These are phyloP conservation scores for Citrus mangshanensis DNA, from an alignment of 345 rosid genomes.

Conservation along the genomic window DNA sequence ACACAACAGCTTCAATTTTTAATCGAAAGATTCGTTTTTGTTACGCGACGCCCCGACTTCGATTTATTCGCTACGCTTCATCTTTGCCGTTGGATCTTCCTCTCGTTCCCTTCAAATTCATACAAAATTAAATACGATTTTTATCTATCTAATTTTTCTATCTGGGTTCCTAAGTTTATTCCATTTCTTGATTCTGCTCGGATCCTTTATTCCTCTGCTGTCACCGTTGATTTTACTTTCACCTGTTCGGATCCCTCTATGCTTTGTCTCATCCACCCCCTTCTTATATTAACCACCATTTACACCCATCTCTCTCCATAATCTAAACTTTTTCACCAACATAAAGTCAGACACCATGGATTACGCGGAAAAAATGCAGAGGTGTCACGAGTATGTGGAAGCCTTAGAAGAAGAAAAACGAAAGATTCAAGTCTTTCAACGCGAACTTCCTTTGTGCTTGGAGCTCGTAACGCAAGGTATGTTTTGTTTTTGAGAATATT, in stretches of 20 bases:
- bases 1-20: background rate
- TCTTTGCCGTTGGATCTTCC: background rate
- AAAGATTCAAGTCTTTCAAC: constrained; percentile 86
- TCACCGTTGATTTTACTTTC: background rate
- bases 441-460: constrained; percentile 92
- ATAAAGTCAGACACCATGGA: constrained; percentile 25
- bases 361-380: constrained; percentile 47
- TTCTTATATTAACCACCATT: background rate
- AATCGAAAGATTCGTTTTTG: constrained; percentile 48
- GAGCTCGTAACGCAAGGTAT: constrained; percentile 91
- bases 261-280: constrained; percentile 18
- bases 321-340: background rate
- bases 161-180: constrained; percentile 37
- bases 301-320: background rate
- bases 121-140: background rate
- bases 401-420: constrained; percentile 84
- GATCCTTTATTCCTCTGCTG: constrained; percentile 57
- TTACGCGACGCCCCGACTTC: constrained; percentile 87
- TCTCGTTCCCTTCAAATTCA: background rate
- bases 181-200: constrained; percentile 58
- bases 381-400: constrained; percentile 57
- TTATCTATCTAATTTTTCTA: background rate
- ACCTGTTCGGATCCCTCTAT: constrained; percentile 42
- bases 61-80: constrained; percentile 11
- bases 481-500: background rate